A percentile compares a stretch with the other conserved stretches of the same genome.
Evolutionary conservation across 352 stramenopile species (phyloP).

Genomic region (Globisporangium viniferum): DNA sequence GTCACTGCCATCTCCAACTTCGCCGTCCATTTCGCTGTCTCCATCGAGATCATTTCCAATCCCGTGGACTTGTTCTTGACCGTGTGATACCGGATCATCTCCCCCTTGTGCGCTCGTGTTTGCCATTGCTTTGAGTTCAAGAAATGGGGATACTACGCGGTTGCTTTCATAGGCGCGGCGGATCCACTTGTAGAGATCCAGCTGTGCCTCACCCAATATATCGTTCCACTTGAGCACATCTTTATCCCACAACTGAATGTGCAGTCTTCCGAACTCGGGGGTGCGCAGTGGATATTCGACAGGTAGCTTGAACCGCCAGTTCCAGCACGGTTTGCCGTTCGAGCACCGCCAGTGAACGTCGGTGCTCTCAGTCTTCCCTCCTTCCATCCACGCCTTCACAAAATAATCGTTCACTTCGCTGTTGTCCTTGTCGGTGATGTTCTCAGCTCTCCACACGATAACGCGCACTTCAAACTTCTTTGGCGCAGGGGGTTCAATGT

Average conservation of each 20-base stretch:
- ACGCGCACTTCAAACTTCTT: constrained; percentile 87
- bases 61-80: not conserved
- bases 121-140: constrained; percentile 46
- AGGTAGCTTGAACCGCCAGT: constrained; percentile 89
- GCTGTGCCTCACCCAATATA: constrained; percentile 78
- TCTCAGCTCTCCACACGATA: constrained; percentile 87
- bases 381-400: constrained; percentile 89
- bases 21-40: not conserved
- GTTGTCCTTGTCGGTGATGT: constrained; percentile 66
- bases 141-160: constrained; percentile 53
- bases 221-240: constrained; percentile 93
- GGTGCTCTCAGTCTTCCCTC: constrained; percentile 48
- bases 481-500: constrained; percentile 59
- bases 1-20: not conserved
- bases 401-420: constrained; percentile 92
- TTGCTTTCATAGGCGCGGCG: constrained; percentile 59
- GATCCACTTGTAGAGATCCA: constrained; percentile 86
- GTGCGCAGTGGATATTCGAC: constrained; percentile 77
- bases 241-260: constrained; percentile 92
- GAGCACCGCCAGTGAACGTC: constrained; percentile 92
- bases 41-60: not conserved
- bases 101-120: not conserved
- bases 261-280: constrained; percentile 81
- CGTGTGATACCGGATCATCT: not conserved
- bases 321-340: constrained; percentile 89